A percentile compares a stretch with the other conserved stretches of the same genome.
Evolutionary conservation across 805 yeast genomes (phyloP).

Genomic region (Starmerella stellata): DNA sequence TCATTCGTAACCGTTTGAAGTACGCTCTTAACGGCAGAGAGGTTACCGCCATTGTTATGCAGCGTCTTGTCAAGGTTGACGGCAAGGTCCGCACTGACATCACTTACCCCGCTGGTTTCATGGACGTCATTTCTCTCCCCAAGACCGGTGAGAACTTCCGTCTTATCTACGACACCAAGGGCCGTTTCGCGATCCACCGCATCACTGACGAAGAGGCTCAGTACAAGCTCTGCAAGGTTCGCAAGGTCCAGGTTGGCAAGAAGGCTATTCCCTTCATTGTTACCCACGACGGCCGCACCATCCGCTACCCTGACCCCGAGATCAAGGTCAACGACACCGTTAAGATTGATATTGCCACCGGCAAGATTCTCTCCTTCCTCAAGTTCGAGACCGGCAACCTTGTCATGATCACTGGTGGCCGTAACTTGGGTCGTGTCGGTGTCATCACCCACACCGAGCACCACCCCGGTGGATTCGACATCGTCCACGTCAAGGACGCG

Average conservation of each 20-base stretch:
- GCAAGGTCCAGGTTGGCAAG: conserved; percentile 96
- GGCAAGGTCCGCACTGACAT: conserved; percentile 98
- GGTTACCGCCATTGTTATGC: conserved; percentile 95
- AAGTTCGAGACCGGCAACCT: conserved; percentile 84
- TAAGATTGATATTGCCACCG: conserved; percentile 88
- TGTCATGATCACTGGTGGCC: conserved; percentile 93
- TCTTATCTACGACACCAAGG: conserved; percentile 94
- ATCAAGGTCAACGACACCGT: conserved; percentile 96
- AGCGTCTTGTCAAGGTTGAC: conserved; percentile 95
- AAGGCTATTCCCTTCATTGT: conserved; percentile 96
- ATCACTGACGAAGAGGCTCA: conserved; percentile 96
- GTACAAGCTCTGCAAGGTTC: conserved; percentile 96
- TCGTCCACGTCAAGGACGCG: conserved; percentile 89
- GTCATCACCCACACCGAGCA: conserved; percentile 88
- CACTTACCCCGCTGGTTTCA: conserved; percentile 98
- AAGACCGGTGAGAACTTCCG: conserved; percentile 99
- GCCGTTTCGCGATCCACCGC: conserved; percentile 99
- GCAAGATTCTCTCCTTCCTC: conserved; percentile 78
- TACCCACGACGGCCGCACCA: conserved; percentile 99
- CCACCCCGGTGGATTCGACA: conserved; percentile 97
- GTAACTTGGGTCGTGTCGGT: conserved; percentile 97
- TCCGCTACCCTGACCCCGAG: conserved; percentile 97
- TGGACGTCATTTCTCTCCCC: conserved; percentile 94
- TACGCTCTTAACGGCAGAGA: conserved; percentile 98
- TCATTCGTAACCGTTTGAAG: conserved; percentile 96